Base-by-base conservation (phyloP, 192 early-diverging fungal genomes). In the Rhizophlyctis rosea region DNA sequence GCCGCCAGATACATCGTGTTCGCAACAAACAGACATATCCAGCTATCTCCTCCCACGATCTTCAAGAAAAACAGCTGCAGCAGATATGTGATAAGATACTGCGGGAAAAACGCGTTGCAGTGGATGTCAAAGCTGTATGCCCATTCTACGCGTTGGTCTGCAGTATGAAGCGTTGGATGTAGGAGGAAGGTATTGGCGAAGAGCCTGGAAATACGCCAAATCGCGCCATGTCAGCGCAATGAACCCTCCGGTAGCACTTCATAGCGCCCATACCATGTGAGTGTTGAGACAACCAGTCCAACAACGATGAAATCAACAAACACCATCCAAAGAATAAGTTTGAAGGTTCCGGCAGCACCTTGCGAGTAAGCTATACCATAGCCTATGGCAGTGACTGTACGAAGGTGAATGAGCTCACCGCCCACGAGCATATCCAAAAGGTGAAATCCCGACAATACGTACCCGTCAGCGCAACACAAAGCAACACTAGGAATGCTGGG, bases 101-200 rank as follows among this genome's bases (percentile, higher is more conserved):
- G 81, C 23, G 90, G 88, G 65, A 95, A 93, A 68, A 96, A 98
- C 25, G 93, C 76, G 70, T 98, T 98, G 79, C 93, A 96, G 62
- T 98, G 96, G 13, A 98, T 91, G 73, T 98, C 96, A 64, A 96
- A 94, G 44, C 88, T 89, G 68, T 97, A 98, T 44, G 88, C 86
- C 94, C 94, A 98, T 75, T 98, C 96, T 23, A 96, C 92, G 50
- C 81, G 67, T 67, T 96, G 94, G 39, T 91, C 88, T 4, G 84
- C 83, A 4, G 90, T 80, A 65, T 96, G 91, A 56, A 80, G 83
- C 62, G 69, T 81, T 62, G 83, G 87, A 62, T 87, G 88, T 50
- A 87, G 62, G 36, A 98, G 81, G 55, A 92, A 92, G 28, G 82
- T 78, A 69, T 98, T 98, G 2, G 91, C 81, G 35, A 87, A 62